Conservation (phyloP, 352 stramenopile species). For the Pelagophyceae sp. region DNA sequence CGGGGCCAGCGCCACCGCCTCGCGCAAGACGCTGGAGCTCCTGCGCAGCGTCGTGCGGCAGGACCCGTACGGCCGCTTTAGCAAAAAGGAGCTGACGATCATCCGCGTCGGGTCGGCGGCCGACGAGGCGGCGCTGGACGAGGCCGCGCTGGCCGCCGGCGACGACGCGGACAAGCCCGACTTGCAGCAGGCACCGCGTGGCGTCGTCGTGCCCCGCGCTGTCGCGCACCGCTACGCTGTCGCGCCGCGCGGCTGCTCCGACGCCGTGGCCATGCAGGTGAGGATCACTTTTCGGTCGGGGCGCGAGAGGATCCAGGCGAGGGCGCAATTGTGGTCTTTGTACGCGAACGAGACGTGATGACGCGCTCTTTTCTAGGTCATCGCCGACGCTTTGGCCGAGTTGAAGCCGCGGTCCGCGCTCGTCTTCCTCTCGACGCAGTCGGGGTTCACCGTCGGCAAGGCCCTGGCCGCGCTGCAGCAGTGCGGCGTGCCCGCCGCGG, state of each 20-base stretch:
- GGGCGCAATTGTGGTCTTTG: no score
- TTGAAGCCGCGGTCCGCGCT: conserved; percentile 36
- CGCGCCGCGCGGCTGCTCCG: conserved; percentile 27
- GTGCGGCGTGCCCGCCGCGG: conserved; percentile 39
- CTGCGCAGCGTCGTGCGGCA: neutral
- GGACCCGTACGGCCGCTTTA: conserved; percentile 8
- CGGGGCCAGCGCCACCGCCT: neutral
- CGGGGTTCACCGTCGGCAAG: conserved; percentile 34
- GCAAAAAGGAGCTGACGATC: neutral
- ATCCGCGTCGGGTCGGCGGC: neutral
- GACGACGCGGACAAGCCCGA: neutral
- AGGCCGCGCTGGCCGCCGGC: neutral
- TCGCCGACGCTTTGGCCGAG: conserved; percentile 28
- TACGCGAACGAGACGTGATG: no score
- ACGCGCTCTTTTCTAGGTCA: no score
- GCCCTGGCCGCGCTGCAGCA: conserved; percentile 34
- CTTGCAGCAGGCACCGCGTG: no score
- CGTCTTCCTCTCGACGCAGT: conserved; percentile 39
- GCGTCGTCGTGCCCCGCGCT: conserved; percentile 39
- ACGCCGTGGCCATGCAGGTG: conserved; percentile 31
- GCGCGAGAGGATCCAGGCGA: no score
- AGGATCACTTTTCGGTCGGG: no score
- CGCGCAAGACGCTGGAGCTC: neutral
- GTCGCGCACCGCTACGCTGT: conserved; percentile 39
- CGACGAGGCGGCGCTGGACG: neutral